Evolutionary conservation across 192 early-diverging fungal species (phyloP), one percentile per base, ranked within the genome.

Genomic region (Phycomyces nitens): DNA sequence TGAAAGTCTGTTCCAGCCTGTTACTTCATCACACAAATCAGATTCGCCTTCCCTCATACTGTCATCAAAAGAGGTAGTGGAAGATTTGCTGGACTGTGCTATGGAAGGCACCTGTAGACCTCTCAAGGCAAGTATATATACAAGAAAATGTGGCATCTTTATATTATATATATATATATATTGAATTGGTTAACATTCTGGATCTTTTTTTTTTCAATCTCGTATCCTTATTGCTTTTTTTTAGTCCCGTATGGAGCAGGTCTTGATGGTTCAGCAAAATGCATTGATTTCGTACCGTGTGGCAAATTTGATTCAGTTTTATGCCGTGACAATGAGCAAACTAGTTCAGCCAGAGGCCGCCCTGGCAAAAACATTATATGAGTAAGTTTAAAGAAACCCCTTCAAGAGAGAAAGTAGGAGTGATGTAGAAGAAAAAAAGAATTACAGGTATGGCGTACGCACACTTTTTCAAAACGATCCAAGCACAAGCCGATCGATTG

Each of bases 281-380:
- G 76, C 89, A 18, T 82, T 90, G 20, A 80, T 77, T 1, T 79
- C 81, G 2, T 94, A 89, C 68, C 82, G 82, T 34, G 73, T 92
- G 9, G 78, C 83, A 0, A 91, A 89, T 60, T 76, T 88, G 3
- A 79, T 92, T 59, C 88, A 90, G 63, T 94, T 92, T 64, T 94
- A 94, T 68, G 75, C 77, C 12, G 68, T 80, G 22, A 94, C 88
- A 0, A 84, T 94, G 27, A 66, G 68, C 7, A 75, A 71, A 24
- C 75, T 90, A 15, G 69, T 94, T 38, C 84, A 86, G 8, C 49
- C 72, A 40, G 58, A 73, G 21, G 80, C 84, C 1, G 43, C 68
- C 24, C 72, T 94, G 10, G 72, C 80, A 18, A 74, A 70, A 4
- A 75, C 80, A 12, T 59, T 91, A 21, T 66, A 85, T 47, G 84